These are phyloP conservation scores for Allomyces macrogynus DNA, from an alignment of 192 early-diverging fungal genomes.

Conservation along the genomic window DNA sequence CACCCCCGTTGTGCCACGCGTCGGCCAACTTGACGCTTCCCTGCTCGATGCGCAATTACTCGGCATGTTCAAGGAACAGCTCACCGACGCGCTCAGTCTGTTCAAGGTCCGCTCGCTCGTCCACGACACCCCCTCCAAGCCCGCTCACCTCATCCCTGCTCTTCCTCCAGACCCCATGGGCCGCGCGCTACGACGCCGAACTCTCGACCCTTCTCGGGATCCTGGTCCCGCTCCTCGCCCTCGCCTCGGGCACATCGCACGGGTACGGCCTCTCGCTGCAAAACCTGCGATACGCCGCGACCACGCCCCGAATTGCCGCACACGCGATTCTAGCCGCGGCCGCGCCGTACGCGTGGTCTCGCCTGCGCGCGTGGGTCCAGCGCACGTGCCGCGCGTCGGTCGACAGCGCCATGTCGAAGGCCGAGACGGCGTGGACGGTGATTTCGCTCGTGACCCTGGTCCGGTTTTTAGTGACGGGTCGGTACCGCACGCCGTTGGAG, in stretches of 20 bases:
- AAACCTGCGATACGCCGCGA: conserved; percentile 44
- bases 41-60: conserved; percentile 59
- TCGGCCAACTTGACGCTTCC: conserved; percentile 67
- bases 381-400: not conserved
- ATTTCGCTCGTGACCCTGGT: not conserved
- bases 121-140: not conserved
- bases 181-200: conserved; percentile 50
- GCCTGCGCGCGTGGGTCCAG: not conserved
- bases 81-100: conserved; percentile 45
- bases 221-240: conserved; percentile 50
- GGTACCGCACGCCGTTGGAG: not conserved
- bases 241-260: conserved; percentile 28
- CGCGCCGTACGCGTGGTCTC: too few species aligned
- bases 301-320: not conserved
- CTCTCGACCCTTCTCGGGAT: conserved; percentile 41
- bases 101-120: conserved; percentile 26
- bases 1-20: conserved; percentile 15
- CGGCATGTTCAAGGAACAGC: conserved; percentile 53
- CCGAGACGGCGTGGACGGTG: not conserved
- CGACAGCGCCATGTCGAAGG: not conserved
- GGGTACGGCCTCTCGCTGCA: conserved; percentile 66
- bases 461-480: not conserved
- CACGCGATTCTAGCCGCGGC: too few species aligned
- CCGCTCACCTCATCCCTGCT: not conserved
- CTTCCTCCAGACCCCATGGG: conserved; percentile 21